Evolutionary conservation across 2,329 filamentous ascomycete genomes (phyloP), one percentile per base, ranked within the genome.

Genomic region (Sporothrix brunneoviolacea): DNA sequence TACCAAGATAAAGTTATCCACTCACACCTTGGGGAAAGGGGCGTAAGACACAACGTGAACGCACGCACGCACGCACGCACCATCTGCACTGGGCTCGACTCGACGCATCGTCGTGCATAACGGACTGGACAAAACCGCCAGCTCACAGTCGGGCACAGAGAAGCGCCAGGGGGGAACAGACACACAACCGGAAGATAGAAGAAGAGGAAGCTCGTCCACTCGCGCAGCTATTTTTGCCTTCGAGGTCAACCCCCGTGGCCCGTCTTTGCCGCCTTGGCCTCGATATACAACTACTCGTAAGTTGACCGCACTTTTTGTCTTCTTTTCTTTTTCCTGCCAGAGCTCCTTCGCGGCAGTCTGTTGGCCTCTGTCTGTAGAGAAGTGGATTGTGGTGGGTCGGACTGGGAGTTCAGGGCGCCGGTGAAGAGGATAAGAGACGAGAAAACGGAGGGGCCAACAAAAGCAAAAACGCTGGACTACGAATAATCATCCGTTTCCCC

Each of bases 1-100:
- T 41, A 27, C 36, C 18, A 40, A 51, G 45, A 7, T 33, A 45
- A 28, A 33, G 19, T 32, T 51, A 45, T 37, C 48, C 48, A 51
- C 48, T n/a, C 48, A 51, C 48, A 51, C 48, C 35, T 49, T 44
- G 41, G 35, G 22, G 24, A 10, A 28, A 28, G 24, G 10, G 19
- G 27, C 19, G 15, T 15, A 19, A 21, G 15, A 18, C 3, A 36
- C 15, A 7, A n/a, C 9, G 18, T 28, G 35, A 16, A n/a, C 47
- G 21, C 15, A 42, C 24, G 39, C 39, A 43, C 16, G 13, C 19
- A n/a, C n/a, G n/a, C n/a, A n/a, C n/a, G n/a, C n/a, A n/a, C n/a
- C n/a, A n/a, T n/a, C n/a, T n/a, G n/a, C n/a, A n/a, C n/a, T 36
- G 21, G 22, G 30, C 28, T 41, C 28, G 37, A 48, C 46, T 38